A percentile compares a stretch with the other conserved stretches of the same genome.
Conservation (phyloP, 2,329 filamentous ascomycete species). For the Dendryphion nanum region DNA sequence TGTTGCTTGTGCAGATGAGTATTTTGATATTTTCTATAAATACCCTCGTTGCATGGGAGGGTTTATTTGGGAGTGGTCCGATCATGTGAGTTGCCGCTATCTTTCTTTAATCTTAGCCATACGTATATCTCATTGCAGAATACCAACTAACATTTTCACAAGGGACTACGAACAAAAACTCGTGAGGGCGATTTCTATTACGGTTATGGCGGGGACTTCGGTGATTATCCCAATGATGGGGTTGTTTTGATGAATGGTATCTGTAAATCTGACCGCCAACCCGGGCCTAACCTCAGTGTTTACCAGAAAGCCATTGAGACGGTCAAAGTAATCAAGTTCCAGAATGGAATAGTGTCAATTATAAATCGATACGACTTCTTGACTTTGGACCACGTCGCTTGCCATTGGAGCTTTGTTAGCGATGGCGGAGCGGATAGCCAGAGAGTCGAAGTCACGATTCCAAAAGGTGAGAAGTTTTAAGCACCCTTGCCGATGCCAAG, state of each 20-base stretch:
- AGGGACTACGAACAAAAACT: slow-evolving; percentile 28
- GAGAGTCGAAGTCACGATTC: slow-evolving; percentile 26
- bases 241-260: slow-evolving; percentile 37
- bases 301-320: slow-evolving; percentile 37
- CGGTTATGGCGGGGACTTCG: slow-evolving; percentile 37
- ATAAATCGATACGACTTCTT: slow-evolving; percentile 17
- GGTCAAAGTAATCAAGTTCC: slow-evolving; percentile 11
- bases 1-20: slow-evolving; percentile 63
- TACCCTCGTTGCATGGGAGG: slow-evolving; percentile 62
- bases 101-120: too few species aligned
- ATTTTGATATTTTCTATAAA: slow-evolving; percentile 58
- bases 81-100: too few species aligned
- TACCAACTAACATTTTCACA: too few species aligned
- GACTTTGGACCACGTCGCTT: slow-evolving; percentile 36
- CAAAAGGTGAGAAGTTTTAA: slow-evolving; percentile 19
- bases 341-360: slow-evolving; percentile 8
- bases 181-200: slow-evolving; percentile 29
- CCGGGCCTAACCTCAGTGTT: slow-evolving; percentile 29
- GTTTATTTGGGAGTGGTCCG: slow-evolving; percentile 39
- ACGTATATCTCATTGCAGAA: too few species aligned
- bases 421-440: slow-evolving; percentile 21
- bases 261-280: slow-evolving; percentile 28
- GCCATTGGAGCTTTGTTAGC: slow-evolving; percentile 22
- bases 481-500: slow-evolving; percentile 5
- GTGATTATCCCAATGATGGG: slow-evolving; percentile 27